A percentile compares a stretch with the other conserved stretches of the same genome.
phyloP scores from a whole-genome alignment of 306 rosid species.

The Cucumis hystrix region DNA sequence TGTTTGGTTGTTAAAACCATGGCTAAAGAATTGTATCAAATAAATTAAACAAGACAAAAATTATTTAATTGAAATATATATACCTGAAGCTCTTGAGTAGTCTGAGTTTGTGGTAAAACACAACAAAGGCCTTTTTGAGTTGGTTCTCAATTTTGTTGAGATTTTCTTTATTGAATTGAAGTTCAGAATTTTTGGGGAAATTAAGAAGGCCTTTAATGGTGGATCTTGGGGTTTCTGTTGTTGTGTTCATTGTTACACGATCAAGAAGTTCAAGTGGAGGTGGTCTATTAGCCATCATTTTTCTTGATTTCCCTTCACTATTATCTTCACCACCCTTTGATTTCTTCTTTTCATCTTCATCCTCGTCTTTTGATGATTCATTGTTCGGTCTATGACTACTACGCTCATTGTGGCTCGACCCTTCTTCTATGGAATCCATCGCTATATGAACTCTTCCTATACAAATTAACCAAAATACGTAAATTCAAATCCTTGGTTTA shows the following conservation, averaged over 20 bases:
- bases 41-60: too few relatives aligned
- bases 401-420: constrained; percentile 7
- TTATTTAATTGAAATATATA: not conserved
- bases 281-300: constrained; percentile 14
- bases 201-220: constrained; percentile 39
- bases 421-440: constrained; percentile 40
- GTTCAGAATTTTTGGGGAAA: constrained; percentile 24
- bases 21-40: too few relatives aligned
- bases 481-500: too few relatives aligned
- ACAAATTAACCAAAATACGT: too few relatives aligned
- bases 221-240: constrained; percentile 44
- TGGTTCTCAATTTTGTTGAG: constrained; percentile 39
- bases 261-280: constrained; percentile 39
- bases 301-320: not conserved
- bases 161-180: constrained; percentile 34
- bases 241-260: constrained; percentile 33
- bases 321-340: not conserved
- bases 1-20: too few relatives aligned
- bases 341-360: not conserved
- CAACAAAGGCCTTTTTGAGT: constrained; percentile 37
- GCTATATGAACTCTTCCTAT: constrained; percentile 17
- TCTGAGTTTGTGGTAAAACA: constrained; percentile 51
- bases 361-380: not conserved
- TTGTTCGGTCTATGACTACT: not conserved
- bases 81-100: constrained; percentile 54